phyloP scores from a whole-genome alignment of 1,284 basidiomycete genomes.

The Apiotrichum porosum region DNA sequence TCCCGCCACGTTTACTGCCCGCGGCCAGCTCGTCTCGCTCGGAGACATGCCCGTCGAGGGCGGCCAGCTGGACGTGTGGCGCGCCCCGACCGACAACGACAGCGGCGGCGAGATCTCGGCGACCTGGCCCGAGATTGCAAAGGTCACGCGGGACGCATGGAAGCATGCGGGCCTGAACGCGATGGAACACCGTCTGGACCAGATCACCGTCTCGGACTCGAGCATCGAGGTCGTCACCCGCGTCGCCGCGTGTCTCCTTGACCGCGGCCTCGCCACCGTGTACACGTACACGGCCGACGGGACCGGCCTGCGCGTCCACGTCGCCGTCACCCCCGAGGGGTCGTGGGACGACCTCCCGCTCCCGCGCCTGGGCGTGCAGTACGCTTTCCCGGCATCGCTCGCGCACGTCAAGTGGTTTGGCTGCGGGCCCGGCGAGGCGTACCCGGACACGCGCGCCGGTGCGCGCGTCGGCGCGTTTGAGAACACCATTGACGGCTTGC shows the following conservation, averaged over 20 bases:
- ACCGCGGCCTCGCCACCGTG: conserved; percentile 9
- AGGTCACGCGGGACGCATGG: not conserved
- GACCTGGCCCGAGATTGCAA: not conserved
- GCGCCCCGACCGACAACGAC: conserved; percentile 19
- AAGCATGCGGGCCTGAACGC: not conserved
- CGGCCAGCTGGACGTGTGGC: conserved; percentile 15
- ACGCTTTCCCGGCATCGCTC: conserved; percentile 8
- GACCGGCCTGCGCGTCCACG: not conserved
- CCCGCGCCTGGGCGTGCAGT: conserved; percentile 17
- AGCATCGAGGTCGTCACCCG: not conserved
- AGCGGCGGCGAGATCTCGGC: not conserved
- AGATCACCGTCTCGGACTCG: not conserved
- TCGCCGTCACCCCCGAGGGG: conserved; percentile 5
- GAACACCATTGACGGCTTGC: conserved; percentile 12
- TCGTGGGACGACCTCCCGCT: conserved; percentile 14
- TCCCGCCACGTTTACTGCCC: conserved; percentile 7
- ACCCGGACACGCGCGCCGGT: conserved; percentile 11
- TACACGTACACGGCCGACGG: conserved; percentile 11
- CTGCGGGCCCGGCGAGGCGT: conserved; percentile 17
- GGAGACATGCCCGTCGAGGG: not conserved
- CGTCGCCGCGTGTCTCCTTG: conserved; percentile 7
- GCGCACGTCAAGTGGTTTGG: conserved; percentile 16
- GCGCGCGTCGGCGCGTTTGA: conserved; percentile 7
- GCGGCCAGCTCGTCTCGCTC: conserved; percentile 1
- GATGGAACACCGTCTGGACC: conserved; percentile 1